Evolutionary conservation across 768 basidiomycete species (phyloP), one percentile per base, ranked within the genome.

Genomic region (Filobasidium floriforme): DNA sequence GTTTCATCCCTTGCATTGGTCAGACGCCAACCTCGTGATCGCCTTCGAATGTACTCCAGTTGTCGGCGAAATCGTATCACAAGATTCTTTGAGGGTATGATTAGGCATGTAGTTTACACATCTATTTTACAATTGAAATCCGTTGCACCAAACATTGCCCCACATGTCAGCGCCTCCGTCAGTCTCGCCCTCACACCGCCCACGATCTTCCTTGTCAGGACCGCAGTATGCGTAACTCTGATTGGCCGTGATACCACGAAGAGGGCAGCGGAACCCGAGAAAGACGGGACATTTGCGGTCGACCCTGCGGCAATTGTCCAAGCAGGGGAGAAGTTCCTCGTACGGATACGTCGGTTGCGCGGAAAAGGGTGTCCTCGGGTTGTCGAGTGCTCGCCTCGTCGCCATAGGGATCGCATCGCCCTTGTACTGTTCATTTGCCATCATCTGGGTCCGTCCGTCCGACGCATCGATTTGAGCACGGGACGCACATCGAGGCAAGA

Each of bases 271-370:
- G 54, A 79, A 77, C 7, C 67, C 66, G n/a, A 79, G 67, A 62
- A 70, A 73, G 10, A 74, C 75, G n/a, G 79, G 79, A 72, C 79
- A 79, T 22, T 70, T 62, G 12, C 77, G 65, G 64, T 79, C 76
- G 5, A 75, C 76, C 6, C 65, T 55, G 32, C 77, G 71, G 61
- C 79, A 79, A 11, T 62, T 70, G 10, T 66, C 51, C 18, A 79
- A 64, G 69, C 79, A 79, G 11, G 79, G 79, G 9, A 77, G 55
- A 7, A 79, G 69, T 61, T 77, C 75, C 22, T 61, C 66, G 60
- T 77, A 79, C 37, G 68, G 63, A 66, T 75, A 76, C 2, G 68
- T 19, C 1, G 69, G 66, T 1, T 55, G 18, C 9, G 68, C 43
- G 7, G 69, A 37, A 3, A 40, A 57, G 3, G 49, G 41, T 9